Percentiles rank a stretch among this genome's conserved stretches.
Conservation (phyloP, 805 yeast species). For the Pichia thaimueangensis region DNA sequence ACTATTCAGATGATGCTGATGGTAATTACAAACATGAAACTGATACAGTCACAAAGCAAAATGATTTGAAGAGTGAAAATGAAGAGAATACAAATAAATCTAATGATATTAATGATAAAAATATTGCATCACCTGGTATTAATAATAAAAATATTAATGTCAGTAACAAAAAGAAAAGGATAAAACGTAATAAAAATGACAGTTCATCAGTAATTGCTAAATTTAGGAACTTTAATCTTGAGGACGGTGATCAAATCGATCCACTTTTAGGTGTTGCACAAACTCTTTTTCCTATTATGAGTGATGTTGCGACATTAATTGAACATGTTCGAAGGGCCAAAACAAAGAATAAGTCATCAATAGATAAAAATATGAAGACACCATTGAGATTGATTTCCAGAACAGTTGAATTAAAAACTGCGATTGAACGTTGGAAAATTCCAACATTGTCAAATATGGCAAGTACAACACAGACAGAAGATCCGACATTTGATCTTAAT, state of each 20-base stretch:
- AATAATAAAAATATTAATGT: not conserved
- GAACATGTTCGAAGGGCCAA: constrained; percentile 36
- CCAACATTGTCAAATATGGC: constrained; percentile 29
- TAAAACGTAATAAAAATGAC: constrained; percentile 13
- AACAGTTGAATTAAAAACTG: constrained; percentile 49
- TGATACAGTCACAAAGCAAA: not conserved
- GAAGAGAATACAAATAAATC: not conserved
- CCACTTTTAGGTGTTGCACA: constrained; percentile 66
- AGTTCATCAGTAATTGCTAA: constrained; percentile 32
- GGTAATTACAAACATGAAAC: not conserved
- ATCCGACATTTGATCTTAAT: constrained; percentile 48
- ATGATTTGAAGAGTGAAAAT: not conserved
- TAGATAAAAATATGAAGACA: constrained; percentile 25
- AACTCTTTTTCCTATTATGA: constrained; percentile 56
- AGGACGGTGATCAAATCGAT: constrained; percentile 41
- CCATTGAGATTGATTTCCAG: constrained; percentile 42
- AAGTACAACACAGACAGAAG: constrained; percentile 26
- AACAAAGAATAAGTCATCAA: constrained; percentile 14
- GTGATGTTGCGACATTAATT: constrained; percentile 53
- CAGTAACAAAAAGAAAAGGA: constrained; percentile 7
- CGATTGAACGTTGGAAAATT: constrained; percentile 54
- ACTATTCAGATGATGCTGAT: not conserved
- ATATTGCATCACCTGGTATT: no score
- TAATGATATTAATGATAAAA: no score
- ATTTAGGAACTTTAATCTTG: constrained; percentile 32